Evolutionary conservation across 192 early-diverging fungal genomes (phyloP).

Genomic region (Coemansia sp.): DNA sequence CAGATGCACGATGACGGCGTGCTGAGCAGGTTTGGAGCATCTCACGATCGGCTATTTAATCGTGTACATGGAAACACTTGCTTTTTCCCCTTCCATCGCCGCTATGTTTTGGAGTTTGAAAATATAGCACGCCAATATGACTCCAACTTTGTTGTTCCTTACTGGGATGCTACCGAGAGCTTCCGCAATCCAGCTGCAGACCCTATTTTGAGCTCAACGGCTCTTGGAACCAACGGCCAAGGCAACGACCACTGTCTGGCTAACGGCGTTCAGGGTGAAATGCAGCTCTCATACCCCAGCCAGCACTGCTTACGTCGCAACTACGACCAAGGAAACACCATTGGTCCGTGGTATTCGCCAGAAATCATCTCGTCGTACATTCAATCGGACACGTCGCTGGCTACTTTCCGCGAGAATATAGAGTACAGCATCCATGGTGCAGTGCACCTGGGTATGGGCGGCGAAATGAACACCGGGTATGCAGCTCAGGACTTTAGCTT

Average conservation of each 20-base stretch:
- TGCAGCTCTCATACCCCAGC: constrained; percentile 44
- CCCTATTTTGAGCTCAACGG: constrained; percentile 25
- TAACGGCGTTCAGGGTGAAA: constrained; percentile 45
- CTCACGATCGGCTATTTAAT: constrained; percentile 44
- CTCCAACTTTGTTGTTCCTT: constrained; percentile 47
- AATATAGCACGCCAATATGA: constrained; percentile 38
- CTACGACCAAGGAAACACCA: constrained; percentile 29
- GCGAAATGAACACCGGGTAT: constrained; percentile 49
- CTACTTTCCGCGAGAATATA: constrained; percentile 49
- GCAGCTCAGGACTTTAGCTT: constrained; percentile 54
- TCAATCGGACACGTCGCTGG: constrained; percentile 31
- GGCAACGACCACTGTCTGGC: constrained; percentile 20
- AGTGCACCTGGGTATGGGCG: constrained; percentile 47
- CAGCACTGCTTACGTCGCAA: constrained; percentile 51
- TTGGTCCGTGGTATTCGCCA: constrained; percentile 45
- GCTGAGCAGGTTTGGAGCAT: constrained; percentile 29
- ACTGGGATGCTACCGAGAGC: constrained; percentile 53
- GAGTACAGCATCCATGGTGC: constrained; percentile 52
- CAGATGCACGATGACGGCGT: constrained; percentile 44
- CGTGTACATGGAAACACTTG: constrained; percentile 44
- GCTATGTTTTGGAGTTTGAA: constrained; percentile 51
- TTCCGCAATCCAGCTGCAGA: constrained; percentile 34
- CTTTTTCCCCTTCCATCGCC: constrained; percentile 56
- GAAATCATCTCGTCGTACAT: constrained; percentile 48
- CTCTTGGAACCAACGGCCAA: constrained; percentile 39